Conservation (phyloP, 2,329 filamentous ascomycete species). For the Xylariaceae sp. region DNA sequence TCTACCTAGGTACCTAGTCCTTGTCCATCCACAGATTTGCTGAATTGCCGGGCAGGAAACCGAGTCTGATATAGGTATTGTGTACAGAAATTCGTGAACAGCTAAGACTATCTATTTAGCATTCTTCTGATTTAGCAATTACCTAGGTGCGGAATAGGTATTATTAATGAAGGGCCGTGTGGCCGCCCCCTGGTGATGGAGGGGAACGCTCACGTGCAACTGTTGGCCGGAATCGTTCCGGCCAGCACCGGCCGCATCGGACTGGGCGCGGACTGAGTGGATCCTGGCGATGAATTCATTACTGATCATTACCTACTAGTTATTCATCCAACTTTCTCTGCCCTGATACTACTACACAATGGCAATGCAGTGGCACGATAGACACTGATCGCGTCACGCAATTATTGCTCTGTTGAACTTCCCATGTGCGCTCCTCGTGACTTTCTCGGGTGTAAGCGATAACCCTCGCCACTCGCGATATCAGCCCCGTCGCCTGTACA, state of each 20-base stretch:
- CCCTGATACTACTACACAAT: background rate
- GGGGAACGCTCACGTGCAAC: constrained; percentile 13
- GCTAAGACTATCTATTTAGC: no score
- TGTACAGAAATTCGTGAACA: no score
- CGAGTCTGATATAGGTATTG: no score
- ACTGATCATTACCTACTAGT: constrained; percentile 18
- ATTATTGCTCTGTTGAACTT: background rate
- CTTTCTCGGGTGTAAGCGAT: background rate
- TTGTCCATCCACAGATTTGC: no score
- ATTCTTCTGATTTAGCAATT: no score
- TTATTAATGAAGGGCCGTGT: background rate
- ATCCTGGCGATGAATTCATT: constrained; percentile 11
- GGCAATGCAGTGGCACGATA: background rate
- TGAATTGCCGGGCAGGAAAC: no score
- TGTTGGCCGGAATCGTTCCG: constrained; percentile 22
- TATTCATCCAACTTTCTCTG: background rate
- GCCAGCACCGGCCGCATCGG: constrained; percentile 18
- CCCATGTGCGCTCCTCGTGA: background rate
- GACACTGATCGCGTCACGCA: background rate
- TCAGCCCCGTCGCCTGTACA: background rate
- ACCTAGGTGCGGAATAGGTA: no score
- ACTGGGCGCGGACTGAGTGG: constrained; percentile 13
- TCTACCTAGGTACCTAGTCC: no score
- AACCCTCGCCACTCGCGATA: background rate
- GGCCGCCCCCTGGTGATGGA: background rate